These are phyloP conservation scores for Trametes meyenii DNA, from an alignment of 768 basidiomycete genomes.

Conservation along the genomic window DNA sequence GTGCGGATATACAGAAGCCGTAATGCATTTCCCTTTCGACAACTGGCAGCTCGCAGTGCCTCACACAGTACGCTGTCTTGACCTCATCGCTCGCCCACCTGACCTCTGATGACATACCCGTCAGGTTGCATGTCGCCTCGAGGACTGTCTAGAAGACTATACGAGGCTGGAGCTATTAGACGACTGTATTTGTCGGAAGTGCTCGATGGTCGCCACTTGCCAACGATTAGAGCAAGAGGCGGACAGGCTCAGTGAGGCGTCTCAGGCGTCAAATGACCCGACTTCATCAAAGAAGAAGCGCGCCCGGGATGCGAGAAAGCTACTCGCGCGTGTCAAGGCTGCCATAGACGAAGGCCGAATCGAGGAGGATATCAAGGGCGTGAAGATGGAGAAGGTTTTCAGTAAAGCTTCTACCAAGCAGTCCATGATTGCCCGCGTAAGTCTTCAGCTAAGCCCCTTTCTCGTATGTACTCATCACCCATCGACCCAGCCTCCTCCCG, in stretches of 20 bases:
- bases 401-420: constrained; percentile 83
- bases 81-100: neutral
- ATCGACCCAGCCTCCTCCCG: constrained; percentile 69
- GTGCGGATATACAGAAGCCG: constrained; percentile 93
- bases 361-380: constrained; percentile 81
- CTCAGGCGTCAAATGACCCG: constrained; percentile 42
- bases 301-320: constrained; percentile 67
- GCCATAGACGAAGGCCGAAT: constrained; percentile 76
- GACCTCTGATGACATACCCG: constrained; percentile 4
- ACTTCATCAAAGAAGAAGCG: constrained; percentile 77
- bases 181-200: constrained; percentile 93
- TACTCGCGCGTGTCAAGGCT: constrained; percentile 60
- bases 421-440: constrained; percentile 87
- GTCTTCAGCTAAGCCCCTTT: constrained; percentile 32
- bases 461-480: neutral
- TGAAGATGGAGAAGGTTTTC: constrained; percentile 76
- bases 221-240: constrained; percentile 64
- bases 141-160: constrained; percentile 87
- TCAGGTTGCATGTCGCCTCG: constrained; percentile 68
- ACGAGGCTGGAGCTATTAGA: constrained; percentile 84
- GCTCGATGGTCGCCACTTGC: constrained; percentile 82
- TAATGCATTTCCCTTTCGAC: constrained; percentile 89
- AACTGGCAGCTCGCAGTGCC: constrained; percentile 83
- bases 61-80: constrained; percentile 13
- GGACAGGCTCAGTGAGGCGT: constrained; percentile 47